phyloP scores from a whole-genome alignment of 148 eudicot species.

The Rhododendron kiyosumense region DNA sequence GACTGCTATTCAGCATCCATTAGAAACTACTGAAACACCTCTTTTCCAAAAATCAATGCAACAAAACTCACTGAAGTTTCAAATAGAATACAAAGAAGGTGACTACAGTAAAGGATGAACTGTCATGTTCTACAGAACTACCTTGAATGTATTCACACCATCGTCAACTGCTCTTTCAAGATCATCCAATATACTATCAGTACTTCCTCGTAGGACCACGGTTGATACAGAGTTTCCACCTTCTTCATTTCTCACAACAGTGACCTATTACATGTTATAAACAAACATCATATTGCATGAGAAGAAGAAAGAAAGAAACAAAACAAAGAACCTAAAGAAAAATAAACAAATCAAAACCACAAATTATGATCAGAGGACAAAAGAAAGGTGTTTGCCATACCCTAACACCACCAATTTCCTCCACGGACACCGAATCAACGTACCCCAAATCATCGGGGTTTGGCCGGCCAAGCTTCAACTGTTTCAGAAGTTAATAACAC shows the following conservation, averaged over 20 bases:
- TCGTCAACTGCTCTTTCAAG: conserved; percentile 98
- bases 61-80: not conserved
- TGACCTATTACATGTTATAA: conserved; percentile 40
- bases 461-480: conserved; percentile 91
- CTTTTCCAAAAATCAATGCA: not conserved
- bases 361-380: not conserved
- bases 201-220: conserved; percentile 83
- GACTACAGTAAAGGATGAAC: not conserved
- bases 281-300: not conserved
- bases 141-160: conserved; percentile 95
- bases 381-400: conserved; percentile 31
- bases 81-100: not conserved
- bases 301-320: not conserved
- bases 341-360: not conserved
- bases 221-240: conserved; percentile 91
- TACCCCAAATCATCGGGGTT: conserved; percentile 83
- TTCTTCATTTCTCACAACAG: conserved; percentile 87
- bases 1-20: not conserved
- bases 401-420: conserved; percentile 86
- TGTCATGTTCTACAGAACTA: not conserved
- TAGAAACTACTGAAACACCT: not conserved
- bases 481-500: conserved; percentile 22
- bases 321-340: not conserved
- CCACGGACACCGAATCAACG: conserved; percentile 80
- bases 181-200: conserved; percentile 97